Conservation (phyloP, 2,329 filamentous ascomycete genomes). For the Botrytis elliptica region DNA sequence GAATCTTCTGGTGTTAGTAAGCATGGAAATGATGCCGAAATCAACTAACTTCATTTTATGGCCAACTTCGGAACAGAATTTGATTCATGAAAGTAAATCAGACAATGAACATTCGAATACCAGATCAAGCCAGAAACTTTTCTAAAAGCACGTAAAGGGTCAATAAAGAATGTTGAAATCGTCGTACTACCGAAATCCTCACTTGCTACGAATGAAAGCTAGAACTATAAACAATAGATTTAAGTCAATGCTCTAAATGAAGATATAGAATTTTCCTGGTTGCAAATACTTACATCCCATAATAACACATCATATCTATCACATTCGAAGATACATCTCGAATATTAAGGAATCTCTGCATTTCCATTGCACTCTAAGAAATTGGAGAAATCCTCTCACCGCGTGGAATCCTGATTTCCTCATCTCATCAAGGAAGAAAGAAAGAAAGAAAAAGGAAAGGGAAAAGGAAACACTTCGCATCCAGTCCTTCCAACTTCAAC, state of each 20-base stretch:
- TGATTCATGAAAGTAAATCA: not conserved
- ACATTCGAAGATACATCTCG: too few relatives aligned
- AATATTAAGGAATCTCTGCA: too few relatives aligned
- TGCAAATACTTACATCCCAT: too few relatives aligned
- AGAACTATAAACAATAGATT: too few relatives aligned
- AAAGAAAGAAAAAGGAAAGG: too few relatives aligned
- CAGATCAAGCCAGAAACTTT: not conserved
- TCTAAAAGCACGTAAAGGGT: not conserved
- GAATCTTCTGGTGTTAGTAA: not conserved
- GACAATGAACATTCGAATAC: not conserved
- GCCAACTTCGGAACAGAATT: not conserved
- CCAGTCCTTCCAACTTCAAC: too few relatives aligned
- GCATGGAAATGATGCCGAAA: not conserved
- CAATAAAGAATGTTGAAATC: not conserved
- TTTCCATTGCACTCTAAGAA: too few relatives aligned
- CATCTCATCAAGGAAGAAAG: too few relatives aligned
- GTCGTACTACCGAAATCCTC: not conserved
- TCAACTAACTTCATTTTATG: not conserved
- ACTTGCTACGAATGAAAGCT: not conserved
- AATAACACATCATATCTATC: too few relatives aligned
- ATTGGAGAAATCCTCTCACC: too few relatives aligned
- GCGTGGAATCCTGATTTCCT: too few relatives aligned
- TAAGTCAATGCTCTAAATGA: not conserved
- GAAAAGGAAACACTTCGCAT: too few relatives aligned
- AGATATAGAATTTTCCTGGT: not conserved